These are phyloP conservation scores for Penicillium palitans DNA, from an alignment of 2,329 filamentous ascomycete genomes.

Conservation along the genomic window DNA sequence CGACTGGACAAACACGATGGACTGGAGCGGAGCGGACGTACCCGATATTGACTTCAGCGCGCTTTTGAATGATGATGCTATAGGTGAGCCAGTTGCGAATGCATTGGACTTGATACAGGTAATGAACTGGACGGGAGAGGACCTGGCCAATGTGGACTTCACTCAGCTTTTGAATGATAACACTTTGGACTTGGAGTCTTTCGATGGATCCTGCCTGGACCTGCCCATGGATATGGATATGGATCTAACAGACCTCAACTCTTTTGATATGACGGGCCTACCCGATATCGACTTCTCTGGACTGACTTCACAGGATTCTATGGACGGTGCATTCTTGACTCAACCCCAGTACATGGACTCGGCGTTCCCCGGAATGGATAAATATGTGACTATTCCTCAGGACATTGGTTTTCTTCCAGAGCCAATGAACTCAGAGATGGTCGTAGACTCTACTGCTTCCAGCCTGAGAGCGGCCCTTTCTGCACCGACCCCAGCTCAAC, in stretches of 20 bases:
- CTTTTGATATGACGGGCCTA: background rate
- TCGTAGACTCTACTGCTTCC: background rate
- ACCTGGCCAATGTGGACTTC: background rate
- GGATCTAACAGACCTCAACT: background rate
- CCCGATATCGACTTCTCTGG: background rate
- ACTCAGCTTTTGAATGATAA: background rate
- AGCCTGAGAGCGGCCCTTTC: too few species aligned
- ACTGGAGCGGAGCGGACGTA: background rate
- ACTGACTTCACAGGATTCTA: background rate
- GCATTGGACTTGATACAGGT: background rate
- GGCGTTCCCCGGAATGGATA: background rate
- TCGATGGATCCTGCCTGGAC: background rate
- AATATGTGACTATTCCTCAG: background rate
- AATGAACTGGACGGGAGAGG: background rate
- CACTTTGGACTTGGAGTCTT: background rate
- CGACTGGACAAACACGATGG: background rate
- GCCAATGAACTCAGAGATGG: background rate
- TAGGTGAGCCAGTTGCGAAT: background rate
- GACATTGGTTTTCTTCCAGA: background rate
- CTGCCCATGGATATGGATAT: background rate
- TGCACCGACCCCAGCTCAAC: background rate
- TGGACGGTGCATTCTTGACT: background rate
- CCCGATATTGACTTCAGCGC: background rate
- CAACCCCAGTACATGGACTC: background rate
- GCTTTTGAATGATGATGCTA: background rate